Conservation (phyloP, 2,329 filamentous ascomycete genomes). For the Microascus cirrosus region DNA sequence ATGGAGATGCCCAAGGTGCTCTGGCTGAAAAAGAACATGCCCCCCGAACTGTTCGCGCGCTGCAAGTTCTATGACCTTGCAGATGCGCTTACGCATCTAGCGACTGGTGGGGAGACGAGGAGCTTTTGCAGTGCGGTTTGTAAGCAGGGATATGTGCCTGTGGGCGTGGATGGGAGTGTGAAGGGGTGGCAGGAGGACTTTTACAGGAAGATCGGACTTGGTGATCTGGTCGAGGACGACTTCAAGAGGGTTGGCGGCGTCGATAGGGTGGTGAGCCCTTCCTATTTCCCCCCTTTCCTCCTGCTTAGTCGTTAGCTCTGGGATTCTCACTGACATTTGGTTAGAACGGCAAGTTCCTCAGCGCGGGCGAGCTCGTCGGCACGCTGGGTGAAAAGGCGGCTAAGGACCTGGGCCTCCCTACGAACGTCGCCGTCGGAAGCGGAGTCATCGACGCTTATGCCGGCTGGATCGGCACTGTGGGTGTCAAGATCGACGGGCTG, state of each 20-base stretch:
- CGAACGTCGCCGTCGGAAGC: conserved; percentile 85
- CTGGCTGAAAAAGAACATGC: conserved; percentile 99
- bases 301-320: neutral
- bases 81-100: conserved; percentile 87
- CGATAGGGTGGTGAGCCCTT: conserved; percentile 73
- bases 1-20: conserved; percentile 99
- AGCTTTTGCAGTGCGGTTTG: conserved; percentile 95
- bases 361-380: conserved; percentile 84
- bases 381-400: conserved; percentile 75
- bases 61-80: conserved; percentile 97
- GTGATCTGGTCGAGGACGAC: conserved; percentile 71
- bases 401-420: conserved; percentile 68
- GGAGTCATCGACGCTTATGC: conserved; percentile 98
- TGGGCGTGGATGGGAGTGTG: conserved; percentile 93
- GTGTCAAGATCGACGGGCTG: conserved; percentile 75
- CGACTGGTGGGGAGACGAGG: conserved; percentile 81
- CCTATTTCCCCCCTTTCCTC: conserved; percentile 12
- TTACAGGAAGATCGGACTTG: conserved; percentile 73
- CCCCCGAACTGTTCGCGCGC: conserved; percentile 73
- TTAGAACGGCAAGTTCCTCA: conserved; percentile 84
- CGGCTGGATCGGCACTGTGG: conserved; percentile 98
- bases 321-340: conserved; percentile 7
- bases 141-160: conserved; percentile 92
- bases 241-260: conserved; percentile 93
- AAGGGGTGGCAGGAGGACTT: conserved; percentile 99